Evolutionary conservation across 805 yeast genomes (phyloP).

Genomic region (Suhomyces pyralidae): DNA sequence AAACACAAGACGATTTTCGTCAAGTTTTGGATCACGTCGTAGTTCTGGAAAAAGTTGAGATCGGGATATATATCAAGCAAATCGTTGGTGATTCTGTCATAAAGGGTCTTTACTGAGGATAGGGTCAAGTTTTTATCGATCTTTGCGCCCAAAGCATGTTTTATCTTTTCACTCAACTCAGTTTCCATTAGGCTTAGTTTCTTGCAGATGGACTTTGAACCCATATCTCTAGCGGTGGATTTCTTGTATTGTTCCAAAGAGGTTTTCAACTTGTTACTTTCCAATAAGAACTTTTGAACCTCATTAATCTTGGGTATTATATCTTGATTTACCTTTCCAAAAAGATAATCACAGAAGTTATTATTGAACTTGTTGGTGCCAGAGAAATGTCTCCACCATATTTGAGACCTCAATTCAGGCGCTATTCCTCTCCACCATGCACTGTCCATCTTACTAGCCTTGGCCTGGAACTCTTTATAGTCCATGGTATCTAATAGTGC

Average conservation of each 20-base stretch:
- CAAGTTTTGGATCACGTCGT: slow-evolving; percentile 11
- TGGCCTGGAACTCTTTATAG: slow-evolving; percentile 6
- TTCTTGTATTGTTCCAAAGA: not conserved
- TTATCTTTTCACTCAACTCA: slow-evolving; percentile 2
- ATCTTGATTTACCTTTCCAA: not conserved
- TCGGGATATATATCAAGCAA: slow-evolving; percentile 20
- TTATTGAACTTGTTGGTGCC: slow-evolving; percentile 3
- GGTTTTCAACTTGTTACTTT: not conserved
- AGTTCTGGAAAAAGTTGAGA: slow-evolving; percentile 15
- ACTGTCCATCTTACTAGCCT: slow-evolving; percentile 9
- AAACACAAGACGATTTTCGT: slow-evolving; percentile 31
- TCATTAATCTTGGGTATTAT: slow-evolving; percentile 1
- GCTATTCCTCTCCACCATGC: slow-evolving; percentile 26
- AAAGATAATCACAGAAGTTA: slow-evolving; percentile 4
- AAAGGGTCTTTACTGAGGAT: slow-evolving; percentile 5
- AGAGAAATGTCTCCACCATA: slow-evolving; percentile 44
- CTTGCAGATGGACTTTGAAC: not conserved
- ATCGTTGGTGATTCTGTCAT: slow-evolving; percentile 13
- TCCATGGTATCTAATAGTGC: slow-evolving; percentile 6
- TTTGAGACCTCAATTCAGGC: slow-evolving; percentile 30
- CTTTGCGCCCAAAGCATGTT: not conserved
- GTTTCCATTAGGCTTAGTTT: not conserved
- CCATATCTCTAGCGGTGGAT: not conserved
- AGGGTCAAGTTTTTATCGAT: slow-evolving; percentile 3
- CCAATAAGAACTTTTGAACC: slow-evolving; percentile 1